Conservation (phyloP, 768 basidiomycete species). For the Phaffia australis region DNA sequence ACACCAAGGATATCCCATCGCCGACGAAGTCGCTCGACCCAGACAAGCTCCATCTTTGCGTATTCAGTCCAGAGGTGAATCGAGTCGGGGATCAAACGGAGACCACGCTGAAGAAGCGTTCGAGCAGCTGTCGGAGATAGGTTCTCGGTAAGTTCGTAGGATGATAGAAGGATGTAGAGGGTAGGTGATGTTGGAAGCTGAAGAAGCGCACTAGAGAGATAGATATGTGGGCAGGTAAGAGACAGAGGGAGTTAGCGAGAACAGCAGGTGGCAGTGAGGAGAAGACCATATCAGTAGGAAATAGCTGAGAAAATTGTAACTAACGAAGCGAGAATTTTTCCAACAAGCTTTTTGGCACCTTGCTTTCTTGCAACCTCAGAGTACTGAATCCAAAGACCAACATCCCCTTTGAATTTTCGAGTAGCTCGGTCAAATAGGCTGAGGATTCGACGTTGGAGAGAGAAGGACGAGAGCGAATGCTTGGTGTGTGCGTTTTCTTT, state of each 20-base stretch:
- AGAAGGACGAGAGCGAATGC: conserved; percentile 67
- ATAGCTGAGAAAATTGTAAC: conserved; percentile 28
- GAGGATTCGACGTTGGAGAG: conserved; percentile 70
- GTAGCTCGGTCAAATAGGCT: conserved; percentile 85
- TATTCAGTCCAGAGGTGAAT: conserved; percentile 79
- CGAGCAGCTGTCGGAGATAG: conserved; percentile 50
- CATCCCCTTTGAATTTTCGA: conserved; percentile 75
- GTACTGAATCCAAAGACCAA: conserved; percentile 80
- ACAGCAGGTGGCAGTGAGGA: not conserved
- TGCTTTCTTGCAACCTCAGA: conserved; percentile 71
- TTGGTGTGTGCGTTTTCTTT: conserved; percentile 23
- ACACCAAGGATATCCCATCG: conserved; percentile 76
- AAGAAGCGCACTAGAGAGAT: conserved; percentile 57
- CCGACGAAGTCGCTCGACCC: conserved; percentile 64
- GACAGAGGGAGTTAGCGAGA: not conserved
- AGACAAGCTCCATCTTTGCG: conserved; percentile 78
- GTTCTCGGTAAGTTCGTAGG: conserved; percentile 22
- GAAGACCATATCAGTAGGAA: conserved; percentile 1
- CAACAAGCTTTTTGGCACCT: conserved; percentile 65
- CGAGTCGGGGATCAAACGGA: conserved; percentile 63
- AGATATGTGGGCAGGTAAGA: not conserved
- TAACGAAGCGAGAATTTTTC: conserved; percentile 69
- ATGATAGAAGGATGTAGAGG: conserved; percentile 33
- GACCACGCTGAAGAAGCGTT: conserved; percentile 69
- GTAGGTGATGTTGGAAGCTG: conserved; percentile 45